These are phyloP conservation scores for Crucibulum laeve DNA, from an alignment of 768 basidiomycete species.

Conservation along the genomic window DNA sequence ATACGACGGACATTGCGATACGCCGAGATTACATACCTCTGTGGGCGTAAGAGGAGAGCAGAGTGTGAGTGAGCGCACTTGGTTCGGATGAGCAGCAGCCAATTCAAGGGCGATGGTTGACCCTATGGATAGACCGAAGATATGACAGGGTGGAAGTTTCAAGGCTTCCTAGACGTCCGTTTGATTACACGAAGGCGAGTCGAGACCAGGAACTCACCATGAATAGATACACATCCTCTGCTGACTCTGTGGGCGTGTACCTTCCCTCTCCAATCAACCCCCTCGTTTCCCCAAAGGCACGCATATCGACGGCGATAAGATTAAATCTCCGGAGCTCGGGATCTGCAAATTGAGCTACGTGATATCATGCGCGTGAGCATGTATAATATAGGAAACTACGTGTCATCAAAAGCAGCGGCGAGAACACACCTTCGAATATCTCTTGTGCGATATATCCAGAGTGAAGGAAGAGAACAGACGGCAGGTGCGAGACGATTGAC, in stretches of 20 bases:
- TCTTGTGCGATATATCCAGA: constrained; percentile 26
- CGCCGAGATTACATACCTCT: constrained; percentile 21
- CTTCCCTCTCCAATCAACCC: constrained; percentile 16
- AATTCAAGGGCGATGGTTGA: constrained; percentile 26
- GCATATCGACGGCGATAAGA: constrained; percentile 29
- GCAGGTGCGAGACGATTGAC: constrained; percentile 26
- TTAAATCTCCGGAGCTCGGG: constrained; percentile 30
- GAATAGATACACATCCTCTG: constrained; percentile 24
- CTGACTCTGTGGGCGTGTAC: constrained; percentile 24
- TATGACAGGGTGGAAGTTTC: constrained; percentile 25
- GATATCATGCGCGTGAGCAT: not conserved
- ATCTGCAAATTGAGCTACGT: constrained; percentile 30
- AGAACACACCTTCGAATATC: constrained; percentile 28
- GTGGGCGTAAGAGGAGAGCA: constrained; percentile 27
- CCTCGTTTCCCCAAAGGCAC: constrained; percentile 26
- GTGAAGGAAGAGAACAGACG: constrained; percentile 33
- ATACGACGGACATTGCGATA: not conserved
- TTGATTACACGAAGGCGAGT: not conserved
- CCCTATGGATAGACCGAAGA: constrained; percentile 31
- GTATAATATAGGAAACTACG: not conserved
- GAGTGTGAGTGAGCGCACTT: constrained; percentile 27
- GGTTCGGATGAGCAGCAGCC: constrained; percentile 23
- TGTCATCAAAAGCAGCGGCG: too few species aligned
- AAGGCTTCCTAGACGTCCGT: constrained; percentile 20
- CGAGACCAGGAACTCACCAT: constrained; percentile 26